Percentiles rank a stretch among this genome's conserved stretches.
phyloP scores from a whole-genome alignment of 495 filamentous ascomycete genomes.

The Aspergillus coremiiformis region DNA sequence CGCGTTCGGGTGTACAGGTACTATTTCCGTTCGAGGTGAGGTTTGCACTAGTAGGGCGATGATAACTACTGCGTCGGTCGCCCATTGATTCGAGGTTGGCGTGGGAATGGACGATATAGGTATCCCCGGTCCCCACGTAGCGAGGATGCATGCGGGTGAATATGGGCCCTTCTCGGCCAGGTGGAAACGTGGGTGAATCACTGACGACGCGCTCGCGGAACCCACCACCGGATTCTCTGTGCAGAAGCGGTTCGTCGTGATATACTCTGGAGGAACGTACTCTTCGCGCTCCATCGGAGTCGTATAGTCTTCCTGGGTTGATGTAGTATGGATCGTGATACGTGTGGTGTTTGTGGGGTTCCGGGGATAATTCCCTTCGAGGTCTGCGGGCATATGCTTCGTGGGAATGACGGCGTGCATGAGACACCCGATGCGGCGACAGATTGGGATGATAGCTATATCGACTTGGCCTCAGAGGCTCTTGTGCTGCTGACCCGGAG shows the following conservation, averaged over 20 bases:
- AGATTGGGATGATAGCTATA: constrained; percentile 21
- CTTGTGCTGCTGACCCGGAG: constrained; percentile 12
- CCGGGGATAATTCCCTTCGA: constrained; percentile 26
- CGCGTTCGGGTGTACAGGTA: not conserved
- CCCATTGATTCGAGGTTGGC: constrained; percentile 10
- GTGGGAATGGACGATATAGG: constrained; percentile 10
- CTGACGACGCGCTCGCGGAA: constrained; percentile 30
- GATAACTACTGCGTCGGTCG: constrained; percentile 8
- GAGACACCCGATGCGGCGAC: constrained; percentile 23
- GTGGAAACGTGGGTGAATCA: constrained; percentile 19
- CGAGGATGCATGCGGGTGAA: constrained; percentile 15
- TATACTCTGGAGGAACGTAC: constrained; percentile 10
- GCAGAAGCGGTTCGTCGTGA: constrained; percentile 23
- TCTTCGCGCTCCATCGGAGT: constrained; percentile 16
- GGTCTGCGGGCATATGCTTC: constrained; percentile 35
- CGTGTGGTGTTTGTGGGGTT: constrained; percentile 14
- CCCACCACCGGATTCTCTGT: constrained; percentile 18
- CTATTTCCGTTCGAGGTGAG: not conserved
- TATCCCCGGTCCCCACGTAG: not conserved
- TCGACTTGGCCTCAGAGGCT: constrained; percentile 10
- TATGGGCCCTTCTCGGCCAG: constrained; percentile 16
- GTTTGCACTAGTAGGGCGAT: not conserved
- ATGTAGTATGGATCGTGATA: constrained; percentile 13
- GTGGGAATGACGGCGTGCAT: constrained; percentile 38
- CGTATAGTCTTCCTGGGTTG: constrained; percentile 14